These are phyloP conservation scores for Ophiosphaerella herpotricha DNA, from an alignment of 2,329 filamentous ascomycete species.

Conservation along the genomic window DNA sequence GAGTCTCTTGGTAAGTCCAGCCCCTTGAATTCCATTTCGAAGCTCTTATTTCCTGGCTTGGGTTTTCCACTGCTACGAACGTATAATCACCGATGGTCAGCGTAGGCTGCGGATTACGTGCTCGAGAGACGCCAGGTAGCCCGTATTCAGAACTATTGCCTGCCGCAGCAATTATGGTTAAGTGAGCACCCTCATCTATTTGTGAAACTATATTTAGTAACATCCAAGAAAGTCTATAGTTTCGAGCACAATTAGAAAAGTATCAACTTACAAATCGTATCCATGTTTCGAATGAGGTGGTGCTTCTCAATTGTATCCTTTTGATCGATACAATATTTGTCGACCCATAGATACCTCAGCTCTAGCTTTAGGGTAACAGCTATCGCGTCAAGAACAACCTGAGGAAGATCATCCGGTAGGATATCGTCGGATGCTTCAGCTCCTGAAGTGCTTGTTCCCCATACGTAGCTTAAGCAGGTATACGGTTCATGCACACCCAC, in stretches of 20 bases:
- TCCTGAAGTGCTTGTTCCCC: not conserved
- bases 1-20: no score
- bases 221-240: no score
- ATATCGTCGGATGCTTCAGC: not conserved
- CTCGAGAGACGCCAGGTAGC: not conserved
- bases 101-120: not conserved
- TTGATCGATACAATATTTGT: conserved; percentile 5
- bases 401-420: not conserved
- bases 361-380: not conserved
- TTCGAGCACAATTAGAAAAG: no score
- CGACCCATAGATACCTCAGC: conserved; percentile 1
- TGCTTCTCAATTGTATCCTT: not conserved
- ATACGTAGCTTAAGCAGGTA: conserved; percentile 4
- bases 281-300: no score
- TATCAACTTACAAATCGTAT: no score
- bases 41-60: no score
- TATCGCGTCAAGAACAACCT: not conserved
- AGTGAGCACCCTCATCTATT: conserved; percentile 2
- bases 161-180: conserved; percentile 13
- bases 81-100: not conserved
- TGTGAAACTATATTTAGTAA: no score
- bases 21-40: no score
- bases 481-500: not conserved
- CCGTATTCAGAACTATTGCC: conserved; percentile 1
- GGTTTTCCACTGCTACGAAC: not conserved